A percentile compares a stretch with the other conserved stretches of the same genome.
phyloP scores from a whole-genome alignment of 441 rosid genomes.

The Arabidopsis lyrata region DNA sequence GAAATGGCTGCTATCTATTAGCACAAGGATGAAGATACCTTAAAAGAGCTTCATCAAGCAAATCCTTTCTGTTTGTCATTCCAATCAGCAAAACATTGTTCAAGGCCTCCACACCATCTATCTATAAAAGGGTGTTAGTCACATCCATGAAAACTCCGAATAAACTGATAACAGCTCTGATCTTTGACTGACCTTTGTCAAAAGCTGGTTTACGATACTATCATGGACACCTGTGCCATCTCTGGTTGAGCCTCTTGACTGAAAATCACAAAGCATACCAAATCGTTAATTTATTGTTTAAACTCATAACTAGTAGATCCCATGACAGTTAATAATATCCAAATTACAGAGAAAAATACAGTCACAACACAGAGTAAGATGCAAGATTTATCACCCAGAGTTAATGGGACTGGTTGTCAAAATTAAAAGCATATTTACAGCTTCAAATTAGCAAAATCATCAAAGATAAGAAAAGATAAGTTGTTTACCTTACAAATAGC shows the following conservation, averaged over 20 bases:
- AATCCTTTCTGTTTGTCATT: constrained; percentile 98
- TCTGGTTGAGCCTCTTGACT: constrained; percentile 98
- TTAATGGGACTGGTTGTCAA: constrained; percentile 11
- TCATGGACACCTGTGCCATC: constrained; percentile 99
- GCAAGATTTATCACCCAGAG: background rate
- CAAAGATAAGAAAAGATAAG: constrained; percentile 1
- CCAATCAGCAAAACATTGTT: constrained; percentile 98
- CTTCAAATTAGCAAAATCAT: constrained; percentile 13
- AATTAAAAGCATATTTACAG: constrained; percentile 3
- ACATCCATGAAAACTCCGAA: background rate
- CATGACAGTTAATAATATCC: constrained; percentile 17
- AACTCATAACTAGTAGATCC: constrained; percentile 27
- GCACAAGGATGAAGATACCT: constrained; percentile 59
- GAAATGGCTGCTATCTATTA: constrained; percentile 7
- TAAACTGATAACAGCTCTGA: constrained; percentile 17
- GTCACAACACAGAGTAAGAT: background rate
- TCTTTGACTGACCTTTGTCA: constrained; percentile 78
- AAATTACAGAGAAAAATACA: constrained; percentile 6
- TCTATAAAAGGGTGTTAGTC: constrained; percentile 60
- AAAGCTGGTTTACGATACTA: constrained; percentile 95
- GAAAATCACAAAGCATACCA: constrained; percentile 42
- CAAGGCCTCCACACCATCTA: constrained; percentile 98
- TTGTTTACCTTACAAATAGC: constrained; percentile 95
- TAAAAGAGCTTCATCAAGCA: constrained; percentile 98
- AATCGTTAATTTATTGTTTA: constrained; percentile 6